A percentile compares a stretch with the other conserved stretches of the same genome.
These are phyloP conservation scores for Dianthus caryophyllus DNA, from an alignment of 148 eudicot genomes.

Conservation along the genomic window DNA sequence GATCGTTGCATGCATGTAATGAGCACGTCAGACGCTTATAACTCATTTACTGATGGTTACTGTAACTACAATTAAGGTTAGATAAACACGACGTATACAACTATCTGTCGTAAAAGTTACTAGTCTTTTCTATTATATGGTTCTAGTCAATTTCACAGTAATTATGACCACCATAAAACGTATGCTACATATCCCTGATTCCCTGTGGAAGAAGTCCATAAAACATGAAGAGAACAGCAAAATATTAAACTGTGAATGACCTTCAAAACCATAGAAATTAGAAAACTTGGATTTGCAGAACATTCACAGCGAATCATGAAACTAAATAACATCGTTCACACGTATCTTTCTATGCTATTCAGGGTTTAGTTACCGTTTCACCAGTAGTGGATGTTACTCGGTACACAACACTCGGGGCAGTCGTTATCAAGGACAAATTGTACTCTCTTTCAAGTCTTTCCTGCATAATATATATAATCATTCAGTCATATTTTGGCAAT, in stretches of 20 bases:
- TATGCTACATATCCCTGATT: neutral
- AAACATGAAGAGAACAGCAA: too few relatives aligned
- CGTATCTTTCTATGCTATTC: neutral
- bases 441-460: constrained; percentile 99
- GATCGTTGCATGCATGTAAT: too few relatives aligned
- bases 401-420: constrained; percentile 99
- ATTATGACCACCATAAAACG: constrained; percentile 3
- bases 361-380: constrained; percentile 58
- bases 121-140: neutral
- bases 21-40: too few relatives aligned
- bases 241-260: too few relatives aligned
- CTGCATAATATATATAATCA: constrained; percentile 42
- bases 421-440: constrained; percentile 81
- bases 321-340: neutral
- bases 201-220: too few relatives aligned
- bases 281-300: too few relatives aligned
- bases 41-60: too few relatives aligned
- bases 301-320: neutral
- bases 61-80: neutral
- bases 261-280: too few relatives aligned
- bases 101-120: too few relatives aligned
- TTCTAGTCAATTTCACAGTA: neutral
- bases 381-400: constrained; percentile 61
- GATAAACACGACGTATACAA: too few relatives aligned
- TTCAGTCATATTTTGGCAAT: constrained; percentile 3